Percentiles rank a stretch among this genome's conserved stretches.
These are phyloP conservation scores for Favolaschia claudopus DNA, from an alignment of 768 basidiomycete species.

Conservation along the genomic window DNA sequence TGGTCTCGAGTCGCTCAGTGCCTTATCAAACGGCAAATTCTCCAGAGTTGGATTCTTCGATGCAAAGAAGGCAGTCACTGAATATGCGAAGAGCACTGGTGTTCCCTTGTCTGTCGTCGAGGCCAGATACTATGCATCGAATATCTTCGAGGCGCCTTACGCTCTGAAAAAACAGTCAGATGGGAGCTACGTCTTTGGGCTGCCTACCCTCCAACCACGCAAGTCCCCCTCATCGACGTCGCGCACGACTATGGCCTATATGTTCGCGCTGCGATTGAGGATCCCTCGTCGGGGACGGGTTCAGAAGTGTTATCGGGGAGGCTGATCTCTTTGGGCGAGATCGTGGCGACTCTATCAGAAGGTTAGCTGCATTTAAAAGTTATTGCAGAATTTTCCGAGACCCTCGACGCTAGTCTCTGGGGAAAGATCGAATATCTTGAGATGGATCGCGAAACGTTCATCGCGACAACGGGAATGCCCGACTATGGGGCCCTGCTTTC, in stretches of 20 bases:
- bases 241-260: constrained; percentile 20
- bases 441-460: constrained; percentile 9
- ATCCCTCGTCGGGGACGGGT: constrained; percentile 8
- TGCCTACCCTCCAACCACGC: constrained; percentile 4
- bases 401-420: too few species aligned
- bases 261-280: constrained; percentile 20
- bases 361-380: constrained; percentile 59
- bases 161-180: constrained; percentile 17
- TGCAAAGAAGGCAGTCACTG: constrained; percentile 14
- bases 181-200: constrained; percentile 16
- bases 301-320: constrained; percentile 13
- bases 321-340: constrained; percentile 11
- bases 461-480: constrained; percentile 7
- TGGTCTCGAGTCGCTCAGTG: constrained; percentile 16
- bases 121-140: constrained; percentile 12
- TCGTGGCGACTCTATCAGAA: constrained; percentile 6
- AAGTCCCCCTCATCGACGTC: constrained; percentile 17
- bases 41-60: constrained; percentile 13
- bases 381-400: constrained; percentile 68
- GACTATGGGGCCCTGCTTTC: constrained; percentile 17
- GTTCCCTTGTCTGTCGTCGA: constrained; percentile 13
- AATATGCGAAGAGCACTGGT: constrained; percentile 10
- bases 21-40: constrained; percentile 6
- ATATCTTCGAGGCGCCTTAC: constrained; percentile 18
- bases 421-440: constrained; percentile 14